Base-by-base conservation (phyloP, 2,329 filamentous ascomycete species). In the Penicillium hesseltinei region DNA sequence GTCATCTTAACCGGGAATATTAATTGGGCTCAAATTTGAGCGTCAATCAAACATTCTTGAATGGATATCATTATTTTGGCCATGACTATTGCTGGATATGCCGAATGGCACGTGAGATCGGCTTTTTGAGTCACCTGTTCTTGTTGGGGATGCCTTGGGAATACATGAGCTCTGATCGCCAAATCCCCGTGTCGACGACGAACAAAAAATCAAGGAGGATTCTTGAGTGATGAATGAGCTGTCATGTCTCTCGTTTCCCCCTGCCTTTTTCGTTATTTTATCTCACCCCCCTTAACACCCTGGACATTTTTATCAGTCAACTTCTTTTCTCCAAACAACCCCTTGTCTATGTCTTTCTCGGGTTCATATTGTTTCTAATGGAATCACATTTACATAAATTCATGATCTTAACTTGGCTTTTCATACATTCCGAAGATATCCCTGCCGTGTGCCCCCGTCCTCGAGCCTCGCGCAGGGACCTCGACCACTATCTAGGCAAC, bases 321-420 rank as follows among this genome's bases (percentile, higher is more conserved):
- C 56, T 51, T 51, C n/a, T 54, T 38, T 58, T 59, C 43, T 55
- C 27, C 40, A n/a, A 38, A 36, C 38, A 38, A 38, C 44, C 45
- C 43, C 19, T 48, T 61, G 60, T 62, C 51, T 51, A 61, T 56
- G 54, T 62, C 45, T 62, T 63, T 61, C 49, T 53, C 57, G 62
- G 62, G 59, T 63, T 47, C 54, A 66, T 65, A 63, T 66, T 64
- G 52, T 65, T 53, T 64, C 51, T 60, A 66, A 64, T 66, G 63
- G 52, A 63, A 59, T 54, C 58, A 51, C 58, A 47, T 56, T 60
- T 57, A 55, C 59, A 56, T 62, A 51, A 57, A 59, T 51, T 52
- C 40, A 65, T 50, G 52, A 59, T 42, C 55, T 56, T 49, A 23
- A 57, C 44, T 47, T 47, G 57, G 17, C n/a, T 43, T 21, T 23